Evolutionary conservation across 139 green algal genomes (phyloP), one percentile per base, ranked within the genome.

Genomic region (Pleodorina starrii): DNA sequence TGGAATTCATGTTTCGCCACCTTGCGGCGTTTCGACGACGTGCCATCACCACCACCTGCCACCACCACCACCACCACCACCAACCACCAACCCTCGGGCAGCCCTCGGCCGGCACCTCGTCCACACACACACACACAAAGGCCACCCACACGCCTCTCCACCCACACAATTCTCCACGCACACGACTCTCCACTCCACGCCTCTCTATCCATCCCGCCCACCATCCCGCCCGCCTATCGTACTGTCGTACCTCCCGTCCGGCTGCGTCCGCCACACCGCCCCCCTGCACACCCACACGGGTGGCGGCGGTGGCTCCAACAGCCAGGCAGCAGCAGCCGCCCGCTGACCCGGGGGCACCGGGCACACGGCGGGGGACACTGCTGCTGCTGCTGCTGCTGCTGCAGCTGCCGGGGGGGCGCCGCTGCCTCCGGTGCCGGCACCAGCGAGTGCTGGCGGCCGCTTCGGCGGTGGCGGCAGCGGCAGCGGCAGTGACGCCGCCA

Each of bases 401-500:
- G 51, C 51, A 23, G 36, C 54, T 12, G 6, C 54, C 25, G 54
- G 25, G 54, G 7, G 54, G 25, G 25, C 54, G 54, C 54, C 25
- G 54, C 54, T 9, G 21, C 9, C 54, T 66, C 54, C 29, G 54
- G 54, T 66, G 3, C 54, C 7, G 54, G 3, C 54, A 25, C 54
- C 54, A 25, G 54, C 54, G 29, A 66, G 21, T 66, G 54, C 54
- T 66, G 54, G 54, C 54, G 25, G 54, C 46, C 5, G 48, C 10
- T 10, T 5, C 27, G 68, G 32, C 68, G 27, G 42, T 0, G 25
- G 73, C 73, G 21, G 44, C 27, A 75, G 57, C 27, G 79, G 57
- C 29, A 86, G 57, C 57, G 57, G 79, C 40, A 86, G 79, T 9
- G 40, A 25, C 0, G 38, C n/a, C 27, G 79, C 59, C 57, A 86